A percentile compares a stretch with the other conserved stretches of the same genome.
Evolutionary conservation across 495 filamentous ascomycete species (phyloP).

Genomic region (Apodospora peruviana): DNA sequence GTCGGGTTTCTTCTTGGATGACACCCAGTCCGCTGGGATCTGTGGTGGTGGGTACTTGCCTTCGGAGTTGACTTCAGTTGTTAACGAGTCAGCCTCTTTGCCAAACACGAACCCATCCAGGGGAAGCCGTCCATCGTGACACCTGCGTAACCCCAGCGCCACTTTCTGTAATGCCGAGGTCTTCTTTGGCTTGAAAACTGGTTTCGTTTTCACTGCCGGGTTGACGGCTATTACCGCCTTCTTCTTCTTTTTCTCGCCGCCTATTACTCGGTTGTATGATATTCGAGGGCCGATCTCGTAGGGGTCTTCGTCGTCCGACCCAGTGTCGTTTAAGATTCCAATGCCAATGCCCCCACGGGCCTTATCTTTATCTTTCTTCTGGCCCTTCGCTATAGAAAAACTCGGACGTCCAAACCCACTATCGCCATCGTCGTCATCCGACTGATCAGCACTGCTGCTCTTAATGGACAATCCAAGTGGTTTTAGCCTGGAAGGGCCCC

Average conservation of each 20-base stretch:
- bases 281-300: constrained; percentile 89
- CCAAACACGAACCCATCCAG: constrained; percentile 82
- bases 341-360: constrained; percentile 72
- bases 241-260: constrained; percentile 81
- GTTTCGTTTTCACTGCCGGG: constrained; percentile 61
- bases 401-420: constrained; percentile 29
- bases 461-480: constrained; percentile 11
- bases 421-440: constrained; percentile 44
- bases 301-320: constrained; percentile 95
- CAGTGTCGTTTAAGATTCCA: constrained; percentile 87
- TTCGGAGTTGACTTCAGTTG: constrained; percentile 47
- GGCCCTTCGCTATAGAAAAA: constrained; percentile 16
- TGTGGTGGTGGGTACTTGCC: constrained; percentile 67
- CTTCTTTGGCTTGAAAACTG: constrained; percentile 77
- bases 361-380: constrained; percentile 44
- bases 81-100: constrained; percentile 44
- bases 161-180: constrained; percentile 46
- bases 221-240: constrained; percentile 52
- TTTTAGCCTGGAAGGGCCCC: constrained; percentile 55
- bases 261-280: constrained; percentile 81
- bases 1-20: constrained; percentile 51
- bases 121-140: constrained; percentile 82
- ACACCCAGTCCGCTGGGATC: constrained; percentile 74
- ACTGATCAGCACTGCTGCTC: constrained; percentile 14
- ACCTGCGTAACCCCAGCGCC: constrained; percentile 61